Percentiles rank a stretch among this genome's conserved stretches.
phyloP scores from a whole-genome alignment of 257 asterid genomes.

The Rubia yunnanensis region DNA sequence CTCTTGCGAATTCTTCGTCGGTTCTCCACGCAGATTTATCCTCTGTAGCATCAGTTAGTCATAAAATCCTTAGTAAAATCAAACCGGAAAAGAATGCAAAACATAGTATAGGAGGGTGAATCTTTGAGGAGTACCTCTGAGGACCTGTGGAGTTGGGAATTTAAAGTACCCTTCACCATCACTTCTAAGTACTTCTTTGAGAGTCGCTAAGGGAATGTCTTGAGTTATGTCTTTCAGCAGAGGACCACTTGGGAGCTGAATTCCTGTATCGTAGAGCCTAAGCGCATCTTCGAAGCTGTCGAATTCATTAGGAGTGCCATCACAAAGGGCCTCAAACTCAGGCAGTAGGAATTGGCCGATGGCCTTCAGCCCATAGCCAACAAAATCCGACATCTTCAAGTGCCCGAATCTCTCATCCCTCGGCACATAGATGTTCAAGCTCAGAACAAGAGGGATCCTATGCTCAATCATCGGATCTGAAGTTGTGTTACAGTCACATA shows the following conservation, averaged over 20 bases:
- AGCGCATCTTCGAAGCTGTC: conserved; percentile 21
- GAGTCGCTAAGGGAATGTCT: conserved; percentile 8
- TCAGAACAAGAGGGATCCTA: conserved; percentile 16
- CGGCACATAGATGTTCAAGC: conserved; percentile 29
- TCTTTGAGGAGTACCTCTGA: conserved; percentile 32
- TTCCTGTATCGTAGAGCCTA: conserved; percentile 21
- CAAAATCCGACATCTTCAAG: conserved; percentile 24
- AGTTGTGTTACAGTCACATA: not conserved
- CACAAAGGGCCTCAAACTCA: conserved; percentile 13
- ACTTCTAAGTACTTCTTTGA: conserved; percentile 12
- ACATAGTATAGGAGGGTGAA: not conserved
- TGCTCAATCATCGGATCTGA: conserved; percentile 24
- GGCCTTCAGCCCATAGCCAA: conserved; percentile 20
- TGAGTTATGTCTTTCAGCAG: conserved; percentile 9
- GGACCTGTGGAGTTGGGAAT: conserved; percentile 51
- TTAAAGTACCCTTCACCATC: conserved; percentile 18
- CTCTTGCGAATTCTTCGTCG: conserved; percentile 72
- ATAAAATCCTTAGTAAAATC: not conserved
- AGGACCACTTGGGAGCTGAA: conserved; percentile 18
- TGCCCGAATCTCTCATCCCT: conserved; percentile 34
- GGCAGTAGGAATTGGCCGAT: conserved; percentile 19
- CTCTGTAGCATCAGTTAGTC: conserved; percentile 23
- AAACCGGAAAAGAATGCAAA: not conserved
- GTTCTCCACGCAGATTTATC: conserved; percentile 63
- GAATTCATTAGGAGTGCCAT: conserved; percentile 19